Evolutionary conservation across 495 filamentous ascomycete genomes (phyloP), one percentile per base, ranked within the genome.

Genomic region (Astrothelium subdiscretum): DNA sequence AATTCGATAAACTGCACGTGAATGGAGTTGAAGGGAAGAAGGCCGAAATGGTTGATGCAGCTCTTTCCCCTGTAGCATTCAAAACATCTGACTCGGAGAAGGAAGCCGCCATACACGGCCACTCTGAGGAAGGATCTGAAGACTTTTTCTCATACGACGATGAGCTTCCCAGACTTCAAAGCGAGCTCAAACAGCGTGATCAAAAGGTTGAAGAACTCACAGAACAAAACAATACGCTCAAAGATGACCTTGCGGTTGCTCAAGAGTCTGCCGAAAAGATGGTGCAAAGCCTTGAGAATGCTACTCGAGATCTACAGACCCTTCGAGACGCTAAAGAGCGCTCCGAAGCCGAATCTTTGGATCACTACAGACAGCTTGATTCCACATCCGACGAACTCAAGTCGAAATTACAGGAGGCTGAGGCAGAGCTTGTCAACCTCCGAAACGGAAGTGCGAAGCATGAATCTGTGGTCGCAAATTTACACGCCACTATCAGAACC

Each of bases 61-160:
- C 48, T 54, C 48, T 54, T 54, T 54, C 48, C 11, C 48, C 48
- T 10, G 48, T 54, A 12, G 48, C 24, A 29, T 10, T 68, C 48
- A 77, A 77, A 59, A 76, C 76, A 0, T 74, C 78, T 0, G 70
- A 71, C 3, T 69, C 73, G 2, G 6, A 20, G 0, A 26, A 54
- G 24, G 48, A 54, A 26, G 5, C 24, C 48, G 3, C 72, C 71
- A 13, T 73, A 76, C 13, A 74, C 2, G 68, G 78, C 22, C 81
- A 81, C 61, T 81, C 79, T 27, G 74, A 79, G 15, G 79, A 74
- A 68, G 71, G 76, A 40, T 78, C 78, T 57, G 89, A 92, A 68
- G 90, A 96, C 26, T 86, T 96, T 74, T 96, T 96, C 74, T 94
- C 89, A 6, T 95, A 90, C 64, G 89, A 91, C 61, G 82, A 82